phyloP scores from a whole-genome alignment of 1,139 yeast species.

The Pichia sp. region DNA sequence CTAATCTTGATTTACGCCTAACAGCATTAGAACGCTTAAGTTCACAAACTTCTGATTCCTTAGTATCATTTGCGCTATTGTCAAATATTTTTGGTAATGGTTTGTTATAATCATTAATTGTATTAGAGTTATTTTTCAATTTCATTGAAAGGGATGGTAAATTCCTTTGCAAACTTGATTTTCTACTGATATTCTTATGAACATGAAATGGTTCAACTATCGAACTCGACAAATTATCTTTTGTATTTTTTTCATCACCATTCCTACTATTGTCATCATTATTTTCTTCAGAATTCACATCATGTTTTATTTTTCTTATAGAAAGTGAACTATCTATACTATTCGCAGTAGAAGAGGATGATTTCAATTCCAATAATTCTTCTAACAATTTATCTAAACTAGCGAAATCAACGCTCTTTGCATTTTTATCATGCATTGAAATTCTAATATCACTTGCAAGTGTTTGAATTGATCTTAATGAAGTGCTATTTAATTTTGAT shows the following conservation, averaged over 20 bases:
- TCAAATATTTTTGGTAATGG: background rate
- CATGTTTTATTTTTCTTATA: background rate
- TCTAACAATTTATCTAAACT: slow-evolving; percentile 9
- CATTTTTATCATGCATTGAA: background rate
- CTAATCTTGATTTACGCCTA: slow-evolving; percentile 25
- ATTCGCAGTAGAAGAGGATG: background rate
- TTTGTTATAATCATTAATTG: background rate
- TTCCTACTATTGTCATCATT: background rate
- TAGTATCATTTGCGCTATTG: background rate
- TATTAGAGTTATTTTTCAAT: too few relatives aligned
- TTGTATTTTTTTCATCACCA: too few relatives aligned
- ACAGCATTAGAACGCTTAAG: slow-evolving; percentile 27
- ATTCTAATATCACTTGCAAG: slow-evolving; percentile 6
- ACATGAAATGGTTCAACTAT: slow-evolving; percentile 5
- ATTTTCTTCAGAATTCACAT: background rate
- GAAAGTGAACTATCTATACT: too few relatives aligned
- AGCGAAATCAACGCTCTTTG: slow-evolving; percentile 12
- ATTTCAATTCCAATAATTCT: slow-evolving; percentile 5
- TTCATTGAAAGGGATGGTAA: background rate
- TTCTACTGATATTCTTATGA: background rate
- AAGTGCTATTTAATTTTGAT: background rate
- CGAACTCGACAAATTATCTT: background rate
- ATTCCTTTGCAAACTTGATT: slow-evolving; percentile 5
- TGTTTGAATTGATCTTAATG: slow-evolving; percentile 7
- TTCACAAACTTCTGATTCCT: slow-evolving; percentile 8